Percentiles rank a stretch among this genome's conserved stretches.
Conservation (phyloP, 371 early-diverging fungal genomes). For the Rozella allomycis region DNA sequence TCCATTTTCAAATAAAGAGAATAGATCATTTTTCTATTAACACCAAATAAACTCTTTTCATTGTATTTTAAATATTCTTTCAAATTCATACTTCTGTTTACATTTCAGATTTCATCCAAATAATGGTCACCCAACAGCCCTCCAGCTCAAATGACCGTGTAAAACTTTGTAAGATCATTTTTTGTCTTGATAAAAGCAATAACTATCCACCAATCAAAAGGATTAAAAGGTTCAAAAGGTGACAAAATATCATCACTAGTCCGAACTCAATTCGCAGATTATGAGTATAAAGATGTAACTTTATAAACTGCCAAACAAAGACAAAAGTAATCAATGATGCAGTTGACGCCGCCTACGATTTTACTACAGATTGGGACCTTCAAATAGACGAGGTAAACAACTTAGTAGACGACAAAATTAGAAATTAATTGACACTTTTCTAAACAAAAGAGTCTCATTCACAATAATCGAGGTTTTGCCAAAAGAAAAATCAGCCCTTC, state of each 20-base stretch:
- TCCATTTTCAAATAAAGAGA: too few relatives aligned
- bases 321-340: conserved; percentile 11
- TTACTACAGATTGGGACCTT: conserved; percentile 10
- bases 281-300: conserved; percentile 21
- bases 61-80: too few relatives aligned
- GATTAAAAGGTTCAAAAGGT: conserved; percentile 19
- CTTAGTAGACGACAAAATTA: conserved; percentile 1
- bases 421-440: conserved; percentile 21
- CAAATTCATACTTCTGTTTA: too few relatives aligned
- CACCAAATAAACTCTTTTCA: too few relatives aligned
- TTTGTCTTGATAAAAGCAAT: too few relatives aligned
- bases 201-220: too few relatives aligned
- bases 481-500: conserved; percentile 25
- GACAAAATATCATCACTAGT: conserved; percentile 21
- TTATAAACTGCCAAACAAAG: background rate
- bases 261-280: conserved; percentile 23
- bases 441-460: conserved; percentile 16
- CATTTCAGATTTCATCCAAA: too few relatives aligned
- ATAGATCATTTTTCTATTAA: too few relatives aligned
- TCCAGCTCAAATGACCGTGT: too few relatives aligned
- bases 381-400: conserved; percentile 17
- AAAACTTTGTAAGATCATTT: too few relatives aligned
- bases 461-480: conserved; percentile 26
- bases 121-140: too few relatives aligned
- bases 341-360: conserved; percentile 15